Evolutionary conservation across 1,139 yeast genomes (phyloP).

Genomic region (Geotrichum klebahnii): DNA sequence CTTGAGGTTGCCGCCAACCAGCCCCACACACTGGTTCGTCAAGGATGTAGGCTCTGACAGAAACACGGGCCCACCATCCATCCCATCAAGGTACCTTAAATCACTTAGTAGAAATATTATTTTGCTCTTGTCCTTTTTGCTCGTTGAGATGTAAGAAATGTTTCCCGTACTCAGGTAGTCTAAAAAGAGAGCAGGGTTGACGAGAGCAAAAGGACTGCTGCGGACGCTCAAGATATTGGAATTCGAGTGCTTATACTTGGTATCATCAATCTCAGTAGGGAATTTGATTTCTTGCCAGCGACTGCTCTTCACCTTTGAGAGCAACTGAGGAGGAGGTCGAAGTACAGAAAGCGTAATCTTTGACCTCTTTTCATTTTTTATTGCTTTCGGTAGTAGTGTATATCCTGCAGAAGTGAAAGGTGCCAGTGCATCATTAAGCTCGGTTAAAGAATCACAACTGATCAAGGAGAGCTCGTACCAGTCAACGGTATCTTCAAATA

Average conservation of each 20-base stretch:
- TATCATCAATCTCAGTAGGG: background rate
- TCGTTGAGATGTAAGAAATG: conserved; percentile 39
- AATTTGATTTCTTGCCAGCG: conserved; percentile 10
- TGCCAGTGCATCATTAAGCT: conserved; percentile 1
- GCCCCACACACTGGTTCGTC: conserved; percentile 41
- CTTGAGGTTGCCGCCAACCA: conserved; percentile 50
- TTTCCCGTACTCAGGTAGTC: conserved; percentile 48
- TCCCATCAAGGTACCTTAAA: conserved; percentile 56
- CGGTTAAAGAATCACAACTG: conserved; percentile 2
- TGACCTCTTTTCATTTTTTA: background rate
- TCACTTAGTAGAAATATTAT: conserved; percentile 47
- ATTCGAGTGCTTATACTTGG: background rate
- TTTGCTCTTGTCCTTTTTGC: conserved; percentile 20
- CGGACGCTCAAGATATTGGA: conserved; percentile 20
- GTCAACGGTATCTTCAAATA: conserved; percentile 14
- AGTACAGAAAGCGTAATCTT: conserved; percentile 12
- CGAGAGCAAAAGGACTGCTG: conserved; percentile 53
- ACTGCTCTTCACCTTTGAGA: background rate
- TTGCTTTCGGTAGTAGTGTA: conserved; percentile 6
- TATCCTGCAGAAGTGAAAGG: conserved; percentile 17
- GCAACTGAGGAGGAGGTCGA: conserved; percentile 7
- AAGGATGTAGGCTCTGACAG: conserved; percentile 18
- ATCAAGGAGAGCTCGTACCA: conserved; percentile 17
- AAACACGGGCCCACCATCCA: conserved; percentile 55
- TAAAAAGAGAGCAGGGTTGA: conserved; percentile 55